A percentile compares a stretch with the other conserved stretches of the same genome.
Conservation (phyloP, 345 rosid species). For the Eucalyptus sideroxylon region DNA sequence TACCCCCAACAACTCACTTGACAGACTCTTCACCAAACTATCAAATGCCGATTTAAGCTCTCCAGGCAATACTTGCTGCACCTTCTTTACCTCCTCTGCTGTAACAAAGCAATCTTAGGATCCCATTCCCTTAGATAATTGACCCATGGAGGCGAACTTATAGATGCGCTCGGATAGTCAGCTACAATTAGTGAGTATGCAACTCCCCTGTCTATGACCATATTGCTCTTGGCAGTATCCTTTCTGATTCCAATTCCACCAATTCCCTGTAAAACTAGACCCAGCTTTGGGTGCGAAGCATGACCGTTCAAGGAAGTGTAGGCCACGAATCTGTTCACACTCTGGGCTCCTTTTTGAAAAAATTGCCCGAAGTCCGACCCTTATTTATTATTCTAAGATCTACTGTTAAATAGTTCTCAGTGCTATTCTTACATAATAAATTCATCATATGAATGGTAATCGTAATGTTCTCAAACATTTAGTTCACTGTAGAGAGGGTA, state of each 20-base stretch:
- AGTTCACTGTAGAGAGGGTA: too few relatives aligned
- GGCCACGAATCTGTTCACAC: not conserved
- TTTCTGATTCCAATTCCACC: slow-evolving; percentile 51
- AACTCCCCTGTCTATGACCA: slow-evolving; percentile 28
- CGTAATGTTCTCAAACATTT: too few relatives aligned
- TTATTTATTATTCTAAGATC: too few relatives aligned
- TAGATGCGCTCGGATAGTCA: slow-evolving; percentile 30
- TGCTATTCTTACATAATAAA: too few relatives aligned
- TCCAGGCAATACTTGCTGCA: too few relatives aligned
- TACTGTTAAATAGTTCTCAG: too few relatives aligned
- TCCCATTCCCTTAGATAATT: slow-evolving; percentile 68
- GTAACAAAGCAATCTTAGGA: slow-evolving; percentile 40
- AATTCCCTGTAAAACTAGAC: slow-evolving; percentile 60
- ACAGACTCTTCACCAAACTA: too few relatives aligned
- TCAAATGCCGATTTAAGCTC: too few relatives aligned
- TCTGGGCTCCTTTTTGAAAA: too few relatives aligned
- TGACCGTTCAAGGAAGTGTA: slow-evolving; percentile 70
- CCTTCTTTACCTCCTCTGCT: slow-evolving; percentile 12
- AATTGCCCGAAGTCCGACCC: rapidly evolving
- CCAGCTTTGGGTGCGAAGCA: slow-evolving; percentile 45
- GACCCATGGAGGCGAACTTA: slow-evolving; percentile 57
- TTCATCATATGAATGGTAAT: too few relatives aligned
- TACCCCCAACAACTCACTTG: too few relatives aligned
- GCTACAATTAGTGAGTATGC: slow-evolving; percentile 31
- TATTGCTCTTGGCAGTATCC: slow-evolving; percentile 53